Evolutionary conservation across 148 eudicot genomes (phyloP).

Genomic region (Vaccinium darrowii): DNA sequence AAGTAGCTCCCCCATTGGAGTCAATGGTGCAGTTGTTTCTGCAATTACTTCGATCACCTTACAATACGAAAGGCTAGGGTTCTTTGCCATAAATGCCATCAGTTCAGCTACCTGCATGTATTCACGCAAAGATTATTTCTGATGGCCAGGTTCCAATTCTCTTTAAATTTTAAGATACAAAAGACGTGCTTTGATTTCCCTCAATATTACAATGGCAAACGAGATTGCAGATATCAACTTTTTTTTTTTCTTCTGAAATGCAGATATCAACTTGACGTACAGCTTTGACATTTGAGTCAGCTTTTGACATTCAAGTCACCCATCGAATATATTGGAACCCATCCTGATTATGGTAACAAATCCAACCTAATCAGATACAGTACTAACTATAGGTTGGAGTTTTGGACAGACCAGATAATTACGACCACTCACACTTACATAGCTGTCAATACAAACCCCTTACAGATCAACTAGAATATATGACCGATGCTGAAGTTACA

Average conservation of each 20-base stretch:
- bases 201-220: background rate
- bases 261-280: background rate
- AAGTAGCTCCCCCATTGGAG: constrained; percentile 73
- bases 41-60: constrained; percentile 87
- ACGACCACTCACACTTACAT: background rate
- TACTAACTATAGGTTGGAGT: background rate
- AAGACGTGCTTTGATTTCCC: background rate
- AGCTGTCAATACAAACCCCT: background rate
- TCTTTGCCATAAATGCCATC: constrained; percentile 75
- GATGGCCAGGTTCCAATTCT: background rate
- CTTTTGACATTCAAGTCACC: background rate
- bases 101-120: constrained; percentile 81
- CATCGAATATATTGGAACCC: background rate
- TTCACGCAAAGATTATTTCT: background rate
- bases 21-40: constrained; percentile 82
- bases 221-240: background rate
- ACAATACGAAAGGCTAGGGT: constrained; percentile 63
- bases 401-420: background rate
- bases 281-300: no score
- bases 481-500: background rate
- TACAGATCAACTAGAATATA: constrained; percentile 11
- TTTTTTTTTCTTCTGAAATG: no score
- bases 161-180: background rate
- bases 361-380: background rate
- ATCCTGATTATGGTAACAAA: background rate